phyloP scores from a whole-genome alignment of 345 rosid species.

The Clarkia xantiana region DNA sequence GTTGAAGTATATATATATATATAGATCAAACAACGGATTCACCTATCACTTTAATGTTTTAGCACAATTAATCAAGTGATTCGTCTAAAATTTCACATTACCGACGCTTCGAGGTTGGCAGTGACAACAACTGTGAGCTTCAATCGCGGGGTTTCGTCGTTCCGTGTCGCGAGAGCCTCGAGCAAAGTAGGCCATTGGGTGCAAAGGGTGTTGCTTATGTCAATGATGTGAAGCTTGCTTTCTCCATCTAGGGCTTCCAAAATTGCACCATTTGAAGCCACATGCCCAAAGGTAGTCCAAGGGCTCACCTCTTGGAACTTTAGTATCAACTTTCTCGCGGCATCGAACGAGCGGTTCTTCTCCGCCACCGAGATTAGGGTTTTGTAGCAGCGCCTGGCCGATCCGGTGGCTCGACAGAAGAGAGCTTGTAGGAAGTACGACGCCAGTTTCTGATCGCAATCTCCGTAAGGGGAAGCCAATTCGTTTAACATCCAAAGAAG shows the following conservation, averaged over 20 bases:
- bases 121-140: constrained; percentile 60
- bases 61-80: too few species aligned
- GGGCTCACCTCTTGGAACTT: constrained; percentile 81
- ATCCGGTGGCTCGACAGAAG: constrained; percentile 51
- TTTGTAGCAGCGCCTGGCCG: constrained; percentile 48
- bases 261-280: constrained; percentile 66
- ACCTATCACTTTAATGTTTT: too few species aligned
- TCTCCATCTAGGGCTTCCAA: constrained; percentile 62
- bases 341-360: constrained; percentile 42
- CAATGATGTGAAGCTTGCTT: constrained; percentile 50
- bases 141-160: constrained; percentile 51
- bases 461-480: constrained; percentile 66
- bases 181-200: constrained; percentile 81
- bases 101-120: constrained; percentile 23
- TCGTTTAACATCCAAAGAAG: constrained; percentile 73
- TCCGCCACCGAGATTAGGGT: constrained; percentile 53
- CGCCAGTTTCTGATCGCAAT: constrained; percentile 57
- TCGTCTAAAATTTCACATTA: too few species aligned
- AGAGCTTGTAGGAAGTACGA: constrained; percentile 62
- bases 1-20: too few species aligned
- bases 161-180: constrained; percentile 55
- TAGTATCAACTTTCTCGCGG: constrained; percentile 47
- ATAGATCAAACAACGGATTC: too few species aligned
- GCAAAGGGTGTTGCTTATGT: constrained; percentile 67
- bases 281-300: constrained; percentile 74